phyloP scores from a whole-genome alignment of 148 eudicot species.

The Camellia sinensis region DNA sequence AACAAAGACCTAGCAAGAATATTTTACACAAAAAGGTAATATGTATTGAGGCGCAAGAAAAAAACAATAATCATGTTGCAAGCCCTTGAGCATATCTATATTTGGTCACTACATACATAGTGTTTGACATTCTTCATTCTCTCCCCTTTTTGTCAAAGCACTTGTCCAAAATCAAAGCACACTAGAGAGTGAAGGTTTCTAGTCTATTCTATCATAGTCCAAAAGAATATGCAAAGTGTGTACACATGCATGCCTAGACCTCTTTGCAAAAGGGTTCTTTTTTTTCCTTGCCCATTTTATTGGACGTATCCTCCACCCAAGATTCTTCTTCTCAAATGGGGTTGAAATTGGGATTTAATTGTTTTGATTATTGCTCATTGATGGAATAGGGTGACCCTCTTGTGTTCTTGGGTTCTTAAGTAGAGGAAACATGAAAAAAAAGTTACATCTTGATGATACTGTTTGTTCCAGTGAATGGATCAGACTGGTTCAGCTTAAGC shows the following conservation, averaged over 20 bases:
- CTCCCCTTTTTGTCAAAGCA: neutral
- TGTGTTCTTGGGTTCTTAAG: too few species aligned
- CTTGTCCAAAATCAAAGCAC: neutral
- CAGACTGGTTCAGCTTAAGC: too few species aligned
- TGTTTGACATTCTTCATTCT: neutral
- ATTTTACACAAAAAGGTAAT: too few species aligned
- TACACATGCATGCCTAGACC: neutral
- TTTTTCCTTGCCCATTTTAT: neutral
- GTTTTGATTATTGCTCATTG: neutral
- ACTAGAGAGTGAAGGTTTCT: neutral
- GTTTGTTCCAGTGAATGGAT: too few species aligned
- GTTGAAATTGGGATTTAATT: neutral
- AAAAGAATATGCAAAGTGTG: neutral
- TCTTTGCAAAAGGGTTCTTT: neutral
- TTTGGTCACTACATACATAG: neutral
- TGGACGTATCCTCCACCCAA: neutral
- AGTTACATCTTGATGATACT: too few species aligned
- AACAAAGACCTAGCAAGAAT: too few species aligned
- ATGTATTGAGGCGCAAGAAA: neutral
- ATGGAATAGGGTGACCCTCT: neutral
- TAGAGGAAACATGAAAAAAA: too few species aligned
- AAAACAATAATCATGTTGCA: neutral
- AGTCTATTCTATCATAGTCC: neutral
- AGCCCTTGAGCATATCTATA: neutral
- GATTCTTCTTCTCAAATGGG: neutral